Evolutionary conservation across 192 early-diverging fungal species (phyloP).

Genomic region (Geosiphon pyriformis): DNA sequence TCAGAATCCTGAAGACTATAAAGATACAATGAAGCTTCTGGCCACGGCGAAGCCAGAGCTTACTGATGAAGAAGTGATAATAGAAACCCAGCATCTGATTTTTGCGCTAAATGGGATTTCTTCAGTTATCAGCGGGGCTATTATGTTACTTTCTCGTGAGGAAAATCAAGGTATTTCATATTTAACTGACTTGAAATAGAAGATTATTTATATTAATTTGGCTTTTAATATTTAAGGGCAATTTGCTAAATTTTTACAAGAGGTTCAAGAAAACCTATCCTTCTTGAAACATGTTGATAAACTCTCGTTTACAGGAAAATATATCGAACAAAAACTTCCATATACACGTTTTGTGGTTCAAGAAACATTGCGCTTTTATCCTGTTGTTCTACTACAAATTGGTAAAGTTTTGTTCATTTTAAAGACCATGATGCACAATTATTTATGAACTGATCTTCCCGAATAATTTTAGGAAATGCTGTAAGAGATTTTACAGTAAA

Average conservation of each 20-base stretch:
- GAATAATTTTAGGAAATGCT: background rate
- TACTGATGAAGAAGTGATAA: background rate
- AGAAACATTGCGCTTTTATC: background rate
- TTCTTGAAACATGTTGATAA: no score
- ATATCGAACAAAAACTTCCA: background rate
- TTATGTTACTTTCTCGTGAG: background rate
- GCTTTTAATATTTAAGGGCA: no score
- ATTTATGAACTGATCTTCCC: background rate
- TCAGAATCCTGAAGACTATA: background rate
- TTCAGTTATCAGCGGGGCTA: background rate
- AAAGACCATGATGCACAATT: background rate
- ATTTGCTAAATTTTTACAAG: no score
- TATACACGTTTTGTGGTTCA: background rate
- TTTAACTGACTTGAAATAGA: no score
- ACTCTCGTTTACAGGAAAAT: background rate
- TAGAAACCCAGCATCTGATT: background rate
- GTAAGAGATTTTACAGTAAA: background rate
- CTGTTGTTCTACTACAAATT: background rate
- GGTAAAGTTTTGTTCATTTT: background rate
- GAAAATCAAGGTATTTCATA: background rate
- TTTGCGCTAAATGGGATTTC: background rate
- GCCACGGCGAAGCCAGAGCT: background rate
- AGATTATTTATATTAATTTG: no score
- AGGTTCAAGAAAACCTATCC: no score
- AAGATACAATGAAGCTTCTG: background rate